phyloP scores from a whole-genome alignment of 2,329 filamentous ascomycete genomes.

The Tolypocladium amazonense region DNA sequence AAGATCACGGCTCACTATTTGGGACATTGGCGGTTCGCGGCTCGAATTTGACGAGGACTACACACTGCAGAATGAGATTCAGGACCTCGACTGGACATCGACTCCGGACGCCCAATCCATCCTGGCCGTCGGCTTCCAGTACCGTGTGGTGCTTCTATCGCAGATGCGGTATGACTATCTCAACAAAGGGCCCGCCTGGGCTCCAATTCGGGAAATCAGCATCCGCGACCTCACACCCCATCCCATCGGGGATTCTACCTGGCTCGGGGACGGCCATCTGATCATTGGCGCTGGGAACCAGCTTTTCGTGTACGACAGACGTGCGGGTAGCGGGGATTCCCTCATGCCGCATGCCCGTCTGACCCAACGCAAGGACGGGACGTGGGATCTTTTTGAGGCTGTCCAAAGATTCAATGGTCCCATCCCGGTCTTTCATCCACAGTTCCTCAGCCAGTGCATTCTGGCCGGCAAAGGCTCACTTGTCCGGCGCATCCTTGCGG shows the following conservation, averaged over 20 bases:
- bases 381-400: constrained; percentile 66
- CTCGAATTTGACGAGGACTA: constrained; percentile 75
- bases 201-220: constrained; percentile 69
- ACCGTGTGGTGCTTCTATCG: constrained; percentile 68
- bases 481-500: constrained; percentile 63
- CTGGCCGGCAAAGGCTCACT: constrained; percentile 64
- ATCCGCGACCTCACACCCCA: constrained; percentile 77
- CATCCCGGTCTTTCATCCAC: constrained; percentile 83
- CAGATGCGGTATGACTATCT: constrained; percentile 90
- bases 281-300: constrained; percentile 88
- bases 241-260: constrained; percentile 86
- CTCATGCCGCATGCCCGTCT: constrained; percentile 42
- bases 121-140: constrained; percentile 84
- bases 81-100: constrained; percentile 88
- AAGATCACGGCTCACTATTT: constrained; percentile 72
- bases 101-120: constrained; percentile 85
- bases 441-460: constrained; percentile 80
- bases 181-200: constrained; percentile 83
- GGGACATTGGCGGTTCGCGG: constrained; percentile 74
- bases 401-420: constrained; percentile 79
- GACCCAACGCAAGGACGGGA: constrained; percentile 35
- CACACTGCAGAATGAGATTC: constrained; percentile 60
- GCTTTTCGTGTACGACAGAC: constrained; percentile 72
- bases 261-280: constrained; percentile 76
- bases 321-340: constrained; percentile 54